Percentiles rank a stretch among this genome's conserved stretches.
Conservation (phyloP, 2,329 filamentous ascomycete species). For the Aspergillus thermomutatus region DNA sequence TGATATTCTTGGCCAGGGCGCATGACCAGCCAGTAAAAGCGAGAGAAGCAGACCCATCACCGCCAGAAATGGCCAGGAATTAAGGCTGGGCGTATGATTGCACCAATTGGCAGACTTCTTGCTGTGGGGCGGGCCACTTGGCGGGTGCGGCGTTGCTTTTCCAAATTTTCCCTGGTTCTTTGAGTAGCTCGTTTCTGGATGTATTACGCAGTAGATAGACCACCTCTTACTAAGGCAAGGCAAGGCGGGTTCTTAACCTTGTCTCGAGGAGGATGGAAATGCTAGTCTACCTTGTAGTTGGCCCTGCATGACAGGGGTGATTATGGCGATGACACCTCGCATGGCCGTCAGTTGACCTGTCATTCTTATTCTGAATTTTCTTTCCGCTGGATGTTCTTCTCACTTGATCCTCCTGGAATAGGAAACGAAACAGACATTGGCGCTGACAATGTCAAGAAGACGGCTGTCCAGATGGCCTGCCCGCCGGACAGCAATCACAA, state of each 20-base stretch:
- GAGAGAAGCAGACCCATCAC: background rate
- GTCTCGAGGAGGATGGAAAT: background rate
- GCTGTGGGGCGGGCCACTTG: background rate
- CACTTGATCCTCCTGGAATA: background rate
- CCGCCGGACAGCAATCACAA: slow-evolving; percentile 12
- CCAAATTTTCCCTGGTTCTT: background rate
- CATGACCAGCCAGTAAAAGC: background rate
- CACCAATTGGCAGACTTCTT: background rate
- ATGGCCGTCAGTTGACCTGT: background rate
- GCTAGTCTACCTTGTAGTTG: background rate
- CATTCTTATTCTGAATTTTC: background rate
- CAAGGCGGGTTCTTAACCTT: background rate
- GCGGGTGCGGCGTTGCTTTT: background rate
- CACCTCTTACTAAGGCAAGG: too few species aligned
- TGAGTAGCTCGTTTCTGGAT: too few species aligned
- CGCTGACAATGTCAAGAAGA: slow-evolving; percentile 11
- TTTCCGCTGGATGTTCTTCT: background rate
- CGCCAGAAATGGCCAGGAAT: background rate
- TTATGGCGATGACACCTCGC: background rate
- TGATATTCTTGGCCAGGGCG: accelerated
- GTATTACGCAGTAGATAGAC: background rate
- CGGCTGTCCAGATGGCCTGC: slow-evolving; percentile 19
- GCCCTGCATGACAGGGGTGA: too few species aligned
- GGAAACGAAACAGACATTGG: background rate
- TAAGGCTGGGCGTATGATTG: background rate